These are phyloP conservation scores for Canavalia gladiata DNA, from an alignment of 306 rosid genomes.

Conservation along the genomic window DNA sequence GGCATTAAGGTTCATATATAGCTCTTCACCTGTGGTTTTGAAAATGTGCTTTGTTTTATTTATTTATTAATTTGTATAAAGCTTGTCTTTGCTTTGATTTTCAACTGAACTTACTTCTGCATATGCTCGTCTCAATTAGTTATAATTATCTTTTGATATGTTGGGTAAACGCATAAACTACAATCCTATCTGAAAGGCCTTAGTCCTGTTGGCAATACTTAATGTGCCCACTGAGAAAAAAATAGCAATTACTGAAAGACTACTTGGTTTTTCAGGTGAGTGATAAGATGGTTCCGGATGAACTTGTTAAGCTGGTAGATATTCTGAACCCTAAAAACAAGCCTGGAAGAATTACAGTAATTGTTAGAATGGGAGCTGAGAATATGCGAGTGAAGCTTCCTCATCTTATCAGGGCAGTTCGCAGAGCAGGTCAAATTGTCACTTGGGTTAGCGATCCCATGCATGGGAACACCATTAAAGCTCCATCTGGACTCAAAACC, in stretches of 20 bases:
- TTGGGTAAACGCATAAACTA: not conserved
- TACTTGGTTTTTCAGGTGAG: conserved; percentile 59
- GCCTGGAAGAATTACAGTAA: conserved; percentile 64
- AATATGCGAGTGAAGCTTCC: conserved; percentile 69
- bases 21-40: not conserved
- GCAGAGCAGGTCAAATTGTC: conserved; percentile 64
- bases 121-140: conserved; percentile 10
- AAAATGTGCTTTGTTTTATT: conserved; percentile 27
- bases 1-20: conserved; percentile 61
- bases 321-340: conserved; percentile 66
- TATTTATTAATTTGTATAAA: not conserved
- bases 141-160: conserved; percentile 7
- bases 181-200: conserved; percentile 30
- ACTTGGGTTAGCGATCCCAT: conserved; percentile 75
- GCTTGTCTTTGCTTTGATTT: conserved; percentile 1
- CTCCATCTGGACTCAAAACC: conserved; percentile 69
- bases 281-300: conserved; percentile 64
- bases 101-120: conserved; percentile 25
- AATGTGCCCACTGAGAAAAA: not conserved
- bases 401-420: conserved; percentile 65
- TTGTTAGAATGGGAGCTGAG: conserved; percentile 71
- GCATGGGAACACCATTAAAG: conserved; percentile 70
- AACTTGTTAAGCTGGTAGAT: conserved; percentile 62
- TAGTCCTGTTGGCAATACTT: conserved; percentile 14
- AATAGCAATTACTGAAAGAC: conserved; percentile 24